Percentiles rank a stretch among this genome's conserved stretches.
phyloP scores from a whole-genome alignment of 345 rosid species.

The Garcia nutans region DNA sequence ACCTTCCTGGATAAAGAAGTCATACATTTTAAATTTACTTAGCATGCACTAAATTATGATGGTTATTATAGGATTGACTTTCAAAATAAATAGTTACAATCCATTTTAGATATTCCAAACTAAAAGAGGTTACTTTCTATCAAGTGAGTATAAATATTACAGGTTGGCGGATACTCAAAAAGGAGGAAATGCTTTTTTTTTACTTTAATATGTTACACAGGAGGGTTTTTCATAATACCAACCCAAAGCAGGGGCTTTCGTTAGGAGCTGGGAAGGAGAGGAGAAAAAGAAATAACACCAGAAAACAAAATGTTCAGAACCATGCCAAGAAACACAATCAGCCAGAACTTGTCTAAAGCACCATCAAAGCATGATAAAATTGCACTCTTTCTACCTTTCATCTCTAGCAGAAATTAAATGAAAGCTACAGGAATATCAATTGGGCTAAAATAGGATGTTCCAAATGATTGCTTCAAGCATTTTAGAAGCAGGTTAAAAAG shows the following conservation, averaged over 20 bases:
- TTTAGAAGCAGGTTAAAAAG: conserved; percentile 8
- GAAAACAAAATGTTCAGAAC: not conserved
- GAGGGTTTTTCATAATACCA: not conserved
- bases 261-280: too few relatives aligned
- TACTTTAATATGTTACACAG: not conserved
- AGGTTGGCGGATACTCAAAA: too few relatives aligned
- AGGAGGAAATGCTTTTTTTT: too few relatives aligned
- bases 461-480: not conserved
- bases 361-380: too few relatives aligned
- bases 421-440: not conserved
- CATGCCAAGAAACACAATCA: too few relatives aligned
- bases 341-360: too few relatives aligned
- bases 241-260: too few relatives aligned
- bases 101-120: not conserved
- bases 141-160: too few relatives aligned
- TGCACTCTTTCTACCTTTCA: not conserved
- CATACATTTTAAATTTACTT: too few relatives aligned
- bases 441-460: not conserved
- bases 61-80: not conserved
- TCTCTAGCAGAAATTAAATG: not conserved
- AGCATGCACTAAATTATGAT: too few relatives aligned
- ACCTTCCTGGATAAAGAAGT: not conserved
- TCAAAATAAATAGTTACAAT: not conserved
- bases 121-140: not conserved
- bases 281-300: too few relatives aligned